Conservation (phyloP, 2,329 filamentous ascomycete genomes). For the Achaetomium macrosporum region DNA sequence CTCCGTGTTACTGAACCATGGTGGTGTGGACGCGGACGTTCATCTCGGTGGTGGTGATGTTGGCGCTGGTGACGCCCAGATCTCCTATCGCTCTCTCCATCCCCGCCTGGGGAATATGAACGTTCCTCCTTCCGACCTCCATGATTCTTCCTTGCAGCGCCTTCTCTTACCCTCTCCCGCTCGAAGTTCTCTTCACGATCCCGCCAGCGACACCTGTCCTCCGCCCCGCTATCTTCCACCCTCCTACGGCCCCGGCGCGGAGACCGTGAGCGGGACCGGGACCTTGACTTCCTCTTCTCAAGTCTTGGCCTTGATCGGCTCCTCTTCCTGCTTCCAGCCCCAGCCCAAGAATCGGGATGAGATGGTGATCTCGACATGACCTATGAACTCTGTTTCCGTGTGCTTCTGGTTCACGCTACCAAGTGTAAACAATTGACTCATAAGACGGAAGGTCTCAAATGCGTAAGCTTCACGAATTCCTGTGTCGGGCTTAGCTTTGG, state of each 20-base stretch:
- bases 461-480: too few species aligned
- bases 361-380: too few species aligned
- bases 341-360: too few species aligned
- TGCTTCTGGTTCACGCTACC: too few species aligned
- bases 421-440: too few species aligned
- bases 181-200: neutral
- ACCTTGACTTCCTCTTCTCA: neutral
- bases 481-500: too few species aligned
- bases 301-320: neutral
- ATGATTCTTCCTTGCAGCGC: neutral
- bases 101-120: neutral
- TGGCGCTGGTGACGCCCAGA: neutral
- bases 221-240: neutral
- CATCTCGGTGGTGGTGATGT: neutral
- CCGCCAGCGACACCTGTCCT: neutral
- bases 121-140: neutral
- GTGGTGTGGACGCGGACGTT: neutral
- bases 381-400: too few species aligned
- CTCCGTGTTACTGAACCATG: neutral
- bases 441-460: too few species aligned
- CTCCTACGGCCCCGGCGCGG: neutral
- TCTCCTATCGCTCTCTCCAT: neutral
- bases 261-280: conserved; percentile 1
- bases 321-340: neutral
- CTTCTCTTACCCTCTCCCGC: neutral